Percentiles rank a stretch among this genome's conserved stretches.
Evolutionary conservation across 192 early-diverging fungal species (phyloP).

Genomic region (Umbelopsis isabellina): DNA sequence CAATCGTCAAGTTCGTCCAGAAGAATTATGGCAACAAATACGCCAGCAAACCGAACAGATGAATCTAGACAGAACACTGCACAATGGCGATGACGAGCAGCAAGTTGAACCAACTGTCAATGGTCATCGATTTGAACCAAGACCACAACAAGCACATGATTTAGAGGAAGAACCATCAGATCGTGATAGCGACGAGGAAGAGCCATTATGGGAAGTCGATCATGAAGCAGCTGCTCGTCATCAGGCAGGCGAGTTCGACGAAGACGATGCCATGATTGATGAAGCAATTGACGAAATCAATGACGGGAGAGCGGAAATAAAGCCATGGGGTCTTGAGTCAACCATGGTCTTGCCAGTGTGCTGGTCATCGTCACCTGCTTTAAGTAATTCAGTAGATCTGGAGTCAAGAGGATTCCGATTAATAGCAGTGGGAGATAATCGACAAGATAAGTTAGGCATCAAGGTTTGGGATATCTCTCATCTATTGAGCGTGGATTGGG

Average conservation of each 20-base stretch:
- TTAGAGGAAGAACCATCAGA: not conserved
- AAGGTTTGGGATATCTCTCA: conserved; percentile 37
- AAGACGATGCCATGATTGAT: conserved; percentile 15
- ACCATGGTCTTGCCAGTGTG: conserved; percentile 26
- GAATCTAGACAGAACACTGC: not conserved
- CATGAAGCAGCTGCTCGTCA: not conserved
- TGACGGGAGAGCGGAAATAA: conserved; percentile 22
- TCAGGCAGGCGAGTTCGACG: not conserved
- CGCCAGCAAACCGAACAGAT: not conserved
- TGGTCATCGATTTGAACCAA: not conserved
- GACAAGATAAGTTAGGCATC: conserved; percentile 26
- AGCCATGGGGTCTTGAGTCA: conserved; percentile 34
- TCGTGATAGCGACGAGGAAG: conserved; percentile 5
- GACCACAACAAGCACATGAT: not conserved
- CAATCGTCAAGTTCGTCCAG: not conserved
- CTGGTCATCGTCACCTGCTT: not conserved
- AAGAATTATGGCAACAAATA: conserved; percentile 7
- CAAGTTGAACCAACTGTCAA: not conserved
- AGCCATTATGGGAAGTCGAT: conserved; percentile 12
- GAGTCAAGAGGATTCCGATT: conserved; percentile 28
- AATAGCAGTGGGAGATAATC: conserved; percentile 33
- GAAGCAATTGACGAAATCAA: conserved; percentile 21
- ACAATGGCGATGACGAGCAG: not conserved
- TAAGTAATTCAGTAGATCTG: conserved; percentile 5
- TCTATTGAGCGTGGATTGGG: conserved; percentile 22